A percentile compares a stretch with the other conserved stretches of the same genome.
Conservation (phyloP, 805 yeast species). For the Candida rishiriensis region DNA sequence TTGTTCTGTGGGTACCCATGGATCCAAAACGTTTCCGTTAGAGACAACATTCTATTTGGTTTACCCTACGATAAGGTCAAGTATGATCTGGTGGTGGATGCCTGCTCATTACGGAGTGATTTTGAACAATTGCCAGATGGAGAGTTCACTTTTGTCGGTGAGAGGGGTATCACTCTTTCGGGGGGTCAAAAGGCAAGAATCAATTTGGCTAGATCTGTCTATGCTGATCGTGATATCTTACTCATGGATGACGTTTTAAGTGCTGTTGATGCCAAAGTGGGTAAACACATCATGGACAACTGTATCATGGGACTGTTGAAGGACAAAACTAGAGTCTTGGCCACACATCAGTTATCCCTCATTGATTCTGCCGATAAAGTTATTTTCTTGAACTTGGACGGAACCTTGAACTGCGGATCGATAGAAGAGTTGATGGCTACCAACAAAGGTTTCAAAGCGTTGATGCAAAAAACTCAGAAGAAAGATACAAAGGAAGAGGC, state of each 20-base stretch:
- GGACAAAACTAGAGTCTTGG: slow-evolving; percentile 62
- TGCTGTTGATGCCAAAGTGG: slow-evolving; percentile 86
- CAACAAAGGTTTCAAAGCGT: slow-evolving; percentile 43
- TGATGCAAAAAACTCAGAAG: slow-evolving; percentile 42
- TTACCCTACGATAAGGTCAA: slow-evolving; percentile 37
- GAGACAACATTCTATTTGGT: slow-evolving; percentile 72
- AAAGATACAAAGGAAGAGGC: slow-evolving; percentile 20
- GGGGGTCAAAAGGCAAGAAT: slow-evolving; percentile 89
- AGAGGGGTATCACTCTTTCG: slow-evolving; percentile 74
- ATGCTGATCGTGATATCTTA: slow-evolving; percentile 60
- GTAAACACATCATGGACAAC: slow-evolving; percentile 64
- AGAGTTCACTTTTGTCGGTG: slow-evolving; percentile 76
- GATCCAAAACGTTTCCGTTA: slow-evolving; percentile 76
- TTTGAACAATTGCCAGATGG: slow-evolving; percentile 65
- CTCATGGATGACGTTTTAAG: slow-evolving; percentile 75
- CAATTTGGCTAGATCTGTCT: slow-evolving; percentile 74
- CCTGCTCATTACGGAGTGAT: slow-evolving; percentile 66
- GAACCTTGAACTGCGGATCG: slow-evolving; percentile 55
- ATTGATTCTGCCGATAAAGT: slow-evolving; percentile 64
- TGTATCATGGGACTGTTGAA: slow-evolving; percentile 57
- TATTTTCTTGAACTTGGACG: slow-evolving; percentile 61
- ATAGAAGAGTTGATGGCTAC: slow-evolving; percentile 44
- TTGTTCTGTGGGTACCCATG: slow-evolving; percentile 53
- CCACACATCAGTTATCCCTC: slow-evolving; percentile 77
- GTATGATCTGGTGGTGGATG: slow-evolving; percentile 51